Conservation (phyloP, 208 protist species). For the Leishmania major region DNA sequence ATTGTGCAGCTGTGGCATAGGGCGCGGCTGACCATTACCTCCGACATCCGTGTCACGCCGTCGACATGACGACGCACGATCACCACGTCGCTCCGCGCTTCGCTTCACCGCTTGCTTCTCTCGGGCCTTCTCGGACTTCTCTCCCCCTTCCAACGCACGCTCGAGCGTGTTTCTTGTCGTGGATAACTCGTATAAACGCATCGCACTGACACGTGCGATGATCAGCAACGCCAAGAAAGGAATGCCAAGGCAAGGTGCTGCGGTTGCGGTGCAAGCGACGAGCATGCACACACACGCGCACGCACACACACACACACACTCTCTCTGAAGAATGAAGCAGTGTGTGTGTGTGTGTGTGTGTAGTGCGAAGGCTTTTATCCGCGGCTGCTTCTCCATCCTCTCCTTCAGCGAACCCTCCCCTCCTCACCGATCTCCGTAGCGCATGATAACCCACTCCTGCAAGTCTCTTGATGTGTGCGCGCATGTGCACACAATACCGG, state of each 20-base stretch:
- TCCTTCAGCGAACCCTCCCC: background rate
- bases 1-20: conserved; percentile 65
- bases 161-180: background rate
- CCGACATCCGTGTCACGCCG: conserved; percentile 71
- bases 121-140: conserved; percentile 7
- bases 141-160: background rate
- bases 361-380: background rate
- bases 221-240: background rate
- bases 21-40: conserved; percentile 67
- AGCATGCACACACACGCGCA: no score
- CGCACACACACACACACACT: background rate
- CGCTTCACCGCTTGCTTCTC: background rate
- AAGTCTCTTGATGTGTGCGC: background rate
- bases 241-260: background rate
- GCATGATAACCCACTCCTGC: background rate
- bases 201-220: background rate
- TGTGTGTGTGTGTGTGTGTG: no score
- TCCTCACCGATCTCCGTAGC: background rate
- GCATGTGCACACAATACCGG: background rate
- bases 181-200: background rate
- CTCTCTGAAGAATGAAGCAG: no score
- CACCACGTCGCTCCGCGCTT: background rate
- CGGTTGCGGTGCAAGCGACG: background rate
- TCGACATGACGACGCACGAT: conserved; percentile 17
- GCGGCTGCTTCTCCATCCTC: background rate